A percentile compares a stretch with the other conserved stretches of the same genome.
Conservation (phyloP, 2,329 filamentous ascomycete genomes). For the Sporothrix mexicana region DNA sequence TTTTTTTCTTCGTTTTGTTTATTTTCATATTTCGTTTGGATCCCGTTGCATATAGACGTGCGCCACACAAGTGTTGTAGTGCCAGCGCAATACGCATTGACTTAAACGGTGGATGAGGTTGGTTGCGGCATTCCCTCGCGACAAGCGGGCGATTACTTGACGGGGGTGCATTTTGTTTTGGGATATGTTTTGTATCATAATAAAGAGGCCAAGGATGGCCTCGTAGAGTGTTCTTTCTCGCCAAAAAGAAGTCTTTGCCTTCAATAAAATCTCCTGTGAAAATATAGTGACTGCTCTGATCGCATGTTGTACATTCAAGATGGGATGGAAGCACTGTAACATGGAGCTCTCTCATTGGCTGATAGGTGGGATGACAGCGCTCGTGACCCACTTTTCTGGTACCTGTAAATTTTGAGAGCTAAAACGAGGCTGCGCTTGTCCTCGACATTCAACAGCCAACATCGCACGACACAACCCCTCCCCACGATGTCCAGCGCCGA, state of each 20-base stretch:
- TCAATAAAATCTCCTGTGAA: too few species aligned
- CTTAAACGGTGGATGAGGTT: not conserved
- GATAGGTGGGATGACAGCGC: not conserved
- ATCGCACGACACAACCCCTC: not conserved
- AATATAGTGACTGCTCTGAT: not conserved
- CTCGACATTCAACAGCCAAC: not conserved
- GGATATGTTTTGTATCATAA: not conserved
- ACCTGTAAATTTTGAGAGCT: constrained; percentile 3
- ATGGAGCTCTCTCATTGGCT: constrained; percentile 23
- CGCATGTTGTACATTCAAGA: not conserved
- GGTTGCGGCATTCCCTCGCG: not conserved
- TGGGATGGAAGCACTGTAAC: too few species aligned
- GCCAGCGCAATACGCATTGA: not conserved
- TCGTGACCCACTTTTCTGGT: not conserved
- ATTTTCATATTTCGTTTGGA: not conserved
- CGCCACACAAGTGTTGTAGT: constrained; percentile 21
- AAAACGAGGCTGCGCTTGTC: not conserved
- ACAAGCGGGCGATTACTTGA: not conserved
- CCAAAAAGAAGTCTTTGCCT: not conserved
- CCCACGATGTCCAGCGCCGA: constrained; percentile 47
- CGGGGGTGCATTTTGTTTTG: not conserved
- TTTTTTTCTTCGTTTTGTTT: not conserved
- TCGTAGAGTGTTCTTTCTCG: not conserved
- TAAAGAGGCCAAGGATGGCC: constrained; percentile 18
- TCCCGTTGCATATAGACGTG: constrained; percentile 17